Evolutionary conservation across 805 yeast species (phyloP).

Genomic region (Metschnikowia peoriensis): DNA sequence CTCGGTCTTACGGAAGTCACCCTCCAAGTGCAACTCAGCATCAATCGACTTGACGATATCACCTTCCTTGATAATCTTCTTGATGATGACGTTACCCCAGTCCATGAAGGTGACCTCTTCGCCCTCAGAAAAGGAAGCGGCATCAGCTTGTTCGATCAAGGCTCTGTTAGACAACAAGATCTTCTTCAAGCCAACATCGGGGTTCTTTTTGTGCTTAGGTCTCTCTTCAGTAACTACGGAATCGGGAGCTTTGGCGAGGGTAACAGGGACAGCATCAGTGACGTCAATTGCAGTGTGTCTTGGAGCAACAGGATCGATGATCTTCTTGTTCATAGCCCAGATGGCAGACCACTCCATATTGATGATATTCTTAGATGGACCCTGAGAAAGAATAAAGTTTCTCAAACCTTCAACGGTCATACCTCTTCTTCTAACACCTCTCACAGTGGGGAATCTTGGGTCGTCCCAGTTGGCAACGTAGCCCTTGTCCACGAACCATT

Average conservation of each 20-base stretch:
- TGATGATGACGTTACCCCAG: slow-evolving; percentile 92
- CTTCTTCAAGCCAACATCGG: slow-evolving; percentile 82
- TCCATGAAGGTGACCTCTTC: slow-evolving; percentile 98
- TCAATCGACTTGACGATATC: slow-evolving; percentile 58
- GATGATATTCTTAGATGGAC: slow-evolving; percentile 95
- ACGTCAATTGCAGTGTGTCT: slow-evolving; percentile 81
- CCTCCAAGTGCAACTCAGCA: slow-evolving; percentile 84
- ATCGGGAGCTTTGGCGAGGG: slow-evolving; percentile 66
- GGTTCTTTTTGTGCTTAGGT: slow-evolving; percentile 94
- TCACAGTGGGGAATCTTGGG: slow-evolving; percentile 98
- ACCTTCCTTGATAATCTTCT: slow-evolving; percentile 64
- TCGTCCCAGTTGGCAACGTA: slow-evolving; percentile 96
- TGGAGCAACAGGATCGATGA: slow-evolving; percentile 96
- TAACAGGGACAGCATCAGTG: slow-evolving; percentile 66
- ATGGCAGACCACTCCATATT: slow-evolving; percentile 96
- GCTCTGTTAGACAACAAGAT: slow-evolving; percentile 64
- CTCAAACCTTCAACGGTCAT: slow-evolving; percentile 98
- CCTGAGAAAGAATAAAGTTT: slow-evolving; percentile 91
- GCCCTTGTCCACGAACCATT: slow-evolving; percentile 96
- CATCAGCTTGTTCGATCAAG: slow-evolving; percentile 84
- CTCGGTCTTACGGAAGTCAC: slow-evolving; percentile 95
- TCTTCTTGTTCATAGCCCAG: slow-evolving; percentile 97
- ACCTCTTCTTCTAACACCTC: slow-evolving; percentile 99
- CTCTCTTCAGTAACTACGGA: slow-evolving; percentile 63
- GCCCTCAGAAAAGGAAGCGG: slow-evolving; percentile 61